These are phyloP conservation scores for Pyrenopolyporus hunteri DNA, from an alignment of 495 filamentous ascomycete species.

Conservation along the genomic window DNA sequence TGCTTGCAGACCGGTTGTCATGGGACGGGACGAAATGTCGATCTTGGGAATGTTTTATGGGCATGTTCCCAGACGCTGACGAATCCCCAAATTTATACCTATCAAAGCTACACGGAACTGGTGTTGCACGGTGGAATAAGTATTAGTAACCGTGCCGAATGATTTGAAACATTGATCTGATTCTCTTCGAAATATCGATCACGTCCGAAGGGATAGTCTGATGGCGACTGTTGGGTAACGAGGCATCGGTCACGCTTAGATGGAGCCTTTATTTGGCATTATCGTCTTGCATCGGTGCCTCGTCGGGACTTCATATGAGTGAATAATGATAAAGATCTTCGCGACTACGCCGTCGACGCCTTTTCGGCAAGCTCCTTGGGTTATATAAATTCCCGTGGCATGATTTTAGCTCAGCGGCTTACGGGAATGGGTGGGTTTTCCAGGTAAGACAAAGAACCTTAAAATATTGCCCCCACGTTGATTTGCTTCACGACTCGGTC, in stretches of 20 bases:
- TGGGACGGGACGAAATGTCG: slow-evolving; percentile 18
- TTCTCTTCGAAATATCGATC: no score
- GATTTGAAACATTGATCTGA: neutral
- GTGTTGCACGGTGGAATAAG: slow-evolving; percentile 6
- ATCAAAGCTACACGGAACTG: neutral
- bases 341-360: neutral
- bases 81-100: slow-evolving; percentile 5
- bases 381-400: neutral
- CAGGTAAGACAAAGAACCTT: neutral
- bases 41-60: slow-evolving; percentile 13
- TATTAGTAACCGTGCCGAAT: neutral
- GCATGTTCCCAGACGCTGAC: slow-evolving; percentile 24
- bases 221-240: slow-evolving; percentile 19
- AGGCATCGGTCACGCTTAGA: neutral
- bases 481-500: slow-evolving; percentile 1
- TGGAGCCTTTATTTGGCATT: neutral
- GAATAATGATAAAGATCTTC: neutral
- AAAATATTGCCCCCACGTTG: slow-evolving; percentile 2
- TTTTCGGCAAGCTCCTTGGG: neutral
- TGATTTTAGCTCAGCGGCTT: neutral
- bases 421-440: neutral
- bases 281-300: slow-evolving; percentile 13
- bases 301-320: neutral
- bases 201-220: slow-evolving; percentile 4
- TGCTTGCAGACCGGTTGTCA: neutral